Evolutionary conservation across 225 moss, liverwort and hornwort genomes (phyloP).

Genomic region (Marchantia paleacea): DNA sequence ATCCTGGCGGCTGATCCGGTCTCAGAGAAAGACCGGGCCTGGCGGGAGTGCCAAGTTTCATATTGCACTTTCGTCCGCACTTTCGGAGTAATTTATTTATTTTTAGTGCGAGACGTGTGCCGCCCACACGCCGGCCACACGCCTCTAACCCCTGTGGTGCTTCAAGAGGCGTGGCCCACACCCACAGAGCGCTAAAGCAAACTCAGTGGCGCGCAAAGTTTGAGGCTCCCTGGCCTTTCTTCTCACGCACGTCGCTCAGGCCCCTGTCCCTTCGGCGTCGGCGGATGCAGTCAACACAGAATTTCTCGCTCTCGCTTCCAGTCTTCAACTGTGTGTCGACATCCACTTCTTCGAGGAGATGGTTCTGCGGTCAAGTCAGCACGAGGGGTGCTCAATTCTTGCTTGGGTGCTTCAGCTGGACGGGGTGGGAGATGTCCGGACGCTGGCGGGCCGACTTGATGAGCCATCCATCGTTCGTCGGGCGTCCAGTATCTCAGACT

Average conservation of each 20-base stretch:
- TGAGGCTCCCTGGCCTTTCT: neutral
- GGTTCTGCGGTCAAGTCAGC: too few relatives aligned
- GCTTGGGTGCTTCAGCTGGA: too few relatives aligned
- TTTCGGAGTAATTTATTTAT: neutral
- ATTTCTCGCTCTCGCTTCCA: too few relatives aligned
- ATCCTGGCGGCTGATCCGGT: neutral
- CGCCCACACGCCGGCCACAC: slow-evolving; percentile 15
- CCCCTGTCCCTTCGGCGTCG: neutral
- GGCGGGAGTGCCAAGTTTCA: neutral
- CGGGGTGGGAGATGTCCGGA: too few relatives aligned
- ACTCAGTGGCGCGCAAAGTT: neutral
- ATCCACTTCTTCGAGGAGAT: neutral
- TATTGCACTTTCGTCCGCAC: neutral
- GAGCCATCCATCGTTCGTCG: too few relatives aligned
- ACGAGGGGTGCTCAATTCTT: too few relatives aligned
- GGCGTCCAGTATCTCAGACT: too few relatives aligned
- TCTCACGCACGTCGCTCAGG: neutral
- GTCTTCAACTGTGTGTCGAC: neutral
- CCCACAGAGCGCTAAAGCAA: neutral
- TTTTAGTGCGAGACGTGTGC: neutral
- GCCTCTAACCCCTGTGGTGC: slow-evolving; percentile 10
- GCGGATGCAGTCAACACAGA: neutral
- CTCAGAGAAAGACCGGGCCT: neutral
- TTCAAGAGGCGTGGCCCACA: slow-evolving; percentile 15
- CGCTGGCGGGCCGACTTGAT: too few relatives aligned